Conservation (phyloP, 345 rosid genomes). For the Eucalyptus albens region DNA sequence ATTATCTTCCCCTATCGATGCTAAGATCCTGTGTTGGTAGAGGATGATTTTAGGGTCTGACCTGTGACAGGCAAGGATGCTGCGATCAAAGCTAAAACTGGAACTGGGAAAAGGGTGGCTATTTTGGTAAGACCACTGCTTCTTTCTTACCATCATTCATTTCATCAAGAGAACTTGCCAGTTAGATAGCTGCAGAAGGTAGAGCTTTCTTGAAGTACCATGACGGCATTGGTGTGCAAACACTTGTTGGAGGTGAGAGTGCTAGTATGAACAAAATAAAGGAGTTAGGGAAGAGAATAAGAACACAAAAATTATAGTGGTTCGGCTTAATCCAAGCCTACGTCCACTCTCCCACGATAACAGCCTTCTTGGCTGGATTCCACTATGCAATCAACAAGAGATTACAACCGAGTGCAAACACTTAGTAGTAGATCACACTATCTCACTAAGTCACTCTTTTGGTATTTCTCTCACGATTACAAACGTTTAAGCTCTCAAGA, state of each 20-base stretch:
- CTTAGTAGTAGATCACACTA: too few relatives aligned
- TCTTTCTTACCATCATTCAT: not conserved
- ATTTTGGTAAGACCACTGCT: slow-evolving; percentile 52
- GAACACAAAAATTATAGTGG: too few relatives aligned
- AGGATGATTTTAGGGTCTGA: not conserved
- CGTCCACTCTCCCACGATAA: too few relatives aligned
- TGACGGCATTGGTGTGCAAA: slow-evolving; percentile 73
- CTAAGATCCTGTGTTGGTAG: not conserved
- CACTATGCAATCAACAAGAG: too few relatives aligned
- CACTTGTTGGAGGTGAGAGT: slow-evolving; percentile 88
- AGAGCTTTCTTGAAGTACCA: slow-evolving; percentile 74
- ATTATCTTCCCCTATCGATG: not conserved
- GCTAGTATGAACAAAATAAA: too few relatives aligned
- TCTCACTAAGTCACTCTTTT: too few relatives aligned
- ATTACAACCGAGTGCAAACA: too few relatives aligned
- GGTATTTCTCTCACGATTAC: too few relatives aligned
- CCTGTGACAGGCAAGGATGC: slow-evolving; percentile 71
- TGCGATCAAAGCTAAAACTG: slow-evolving; percentile 85
- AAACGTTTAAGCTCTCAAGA: too few relatives aligned
- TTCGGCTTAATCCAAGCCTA: too few relatives aligned
- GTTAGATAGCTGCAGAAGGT: slow-evolving; percentile 94
- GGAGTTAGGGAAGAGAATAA: too few relatives aligned
- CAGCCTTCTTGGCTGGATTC: too few relatives aligned
- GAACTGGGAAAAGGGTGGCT: slow-evolving; percentile 81
- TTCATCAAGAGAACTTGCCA: slow-evolving; percentile 50